Evolutionary conservation across 805 yeast species (phyloP), one percentile per base, ranked within the genome.

Genomic region (Jamesozyma spencerorum): DNA sequence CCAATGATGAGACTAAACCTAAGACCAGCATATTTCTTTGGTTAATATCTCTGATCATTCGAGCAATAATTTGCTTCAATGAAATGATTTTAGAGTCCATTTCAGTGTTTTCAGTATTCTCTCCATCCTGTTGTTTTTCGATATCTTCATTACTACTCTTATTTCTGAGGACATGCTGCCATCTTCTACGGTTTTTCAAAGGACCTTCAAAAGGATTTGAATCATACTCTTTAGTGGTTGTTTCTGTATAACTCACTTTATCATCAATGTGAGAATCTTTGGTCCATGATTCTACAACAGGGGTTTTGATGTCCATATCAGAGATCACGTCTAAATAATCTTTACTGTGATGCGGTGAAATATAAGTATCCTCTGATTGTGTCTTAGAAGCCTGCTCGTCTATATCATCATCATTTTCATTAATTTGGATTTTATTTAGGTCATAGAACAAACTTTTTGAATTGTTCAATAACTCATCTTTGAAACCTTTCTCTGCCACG

Each of bases 1-100:
- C 36, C 0, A 79, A 46, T 0, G 87, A 67, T 4, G 71, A 48
- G 0, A 71, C 0, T 1, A 83, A 40, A 0, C 96, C 97, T 1
- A 71, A 1, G 1, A 57, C 11, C 1, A 77, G 50, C 3, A 60
- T 44, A 3, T 34, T 18, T 34, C 56, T 64, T 8, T 47, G 48
- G 15, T 48, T 50, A 2, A 54, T 57, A 1, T 55, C 56, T 6
- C 28, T 44, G 6, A 51, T 43, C 68, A 45, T 42, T 15, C 47
- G 51, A 30, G 42, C 50, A 27, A 63, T 53, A 4, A 66, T 62
- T 2, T 47, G 31, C 3, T 19, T 37, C 20, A 60, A 51, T 10
- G 58, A 20, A 4, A 48, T 47, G 2, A 12, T 17, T 15, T 39
- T 20, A 14, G 38, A 42, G 2, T 26, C 37, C 3, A 31, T 30